These are phyloP conservation scores for Teratosphaeriaceae sp. DNA, from an alignment of 2,329 filamentous ascomycete genomes.

Conservation along the genomic window DNA sequence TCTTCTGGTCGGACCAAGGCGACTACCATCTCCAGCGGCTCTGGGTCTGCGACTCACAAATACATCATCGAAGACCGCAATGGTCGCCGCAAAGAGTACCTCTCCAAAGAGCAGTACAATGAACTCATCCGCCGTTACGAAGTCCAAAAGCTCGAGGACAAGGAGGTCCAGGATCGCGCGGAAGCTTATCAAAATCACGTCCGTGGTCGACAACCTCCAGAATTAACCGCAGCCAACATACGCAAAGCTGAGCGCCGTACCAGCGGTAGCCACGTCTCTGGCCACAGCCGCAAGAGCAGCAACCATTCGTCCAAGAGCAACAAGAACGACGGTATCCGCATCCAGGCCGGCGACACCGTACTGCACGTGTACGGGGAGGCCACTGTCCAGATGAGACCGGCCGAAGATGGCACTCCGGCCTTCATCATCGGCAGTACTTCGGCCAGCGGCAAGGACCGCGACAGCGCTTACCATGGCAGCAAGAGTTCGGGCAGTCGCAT, in stretches of 20 bases:
- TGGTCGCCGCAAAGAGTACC: constrained; percentile 20
- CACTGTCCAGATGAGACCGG: constrained; percentile 18
- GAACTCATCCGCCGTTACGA: constrained; percentile 13
- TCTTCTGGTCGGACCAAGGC: constrained; percentile 26
- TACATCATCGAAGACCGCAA: constrained; percentile 20
- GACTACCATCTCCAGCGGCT: constrained; percentile 17
- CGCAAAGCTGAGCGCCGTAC: constrained; percentile 14
- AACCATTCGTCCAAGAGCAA: constrained; percentile 14
- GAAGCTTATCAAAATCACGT: constrained; percentile 22
- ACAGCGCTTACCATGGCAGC: constrained; percentile 18
- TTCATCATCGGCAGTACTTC: constrained; percentile 16
- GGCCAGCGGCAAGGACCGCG: constrained; percentile 11
- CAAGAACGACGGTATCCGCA: constrained; percentile 18
- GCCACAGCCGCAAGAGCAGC: constrained; percentile 20
- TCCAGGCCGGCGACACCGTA: constrained; percentile 20
- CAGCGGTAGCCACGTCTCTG: constrained; percentile 14
- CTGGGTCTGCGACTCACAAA: constrained; percentile 11
- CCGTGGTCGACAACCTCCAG: constrained; percentile 14
- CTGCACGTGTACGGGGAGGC: constrained; percentile 23
- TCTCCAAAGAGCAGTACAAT: constrained; percentile 19
- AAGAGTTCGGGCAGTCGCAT: constrained; percentile 18
- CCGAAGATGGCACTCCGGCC: constrained; percentile 18
- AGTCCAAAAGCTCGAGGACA: constrained; percentile 13
- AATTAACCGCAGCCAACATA: constrained; percentile 26
- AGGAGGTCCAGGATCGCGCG: constrained; percentile 14